These are phyloP conservation scores for Diplodia mutila DNA, from an alignment of 2,329 filamentous ascomycete genomes.

Conservation along the genomic window DNA sequence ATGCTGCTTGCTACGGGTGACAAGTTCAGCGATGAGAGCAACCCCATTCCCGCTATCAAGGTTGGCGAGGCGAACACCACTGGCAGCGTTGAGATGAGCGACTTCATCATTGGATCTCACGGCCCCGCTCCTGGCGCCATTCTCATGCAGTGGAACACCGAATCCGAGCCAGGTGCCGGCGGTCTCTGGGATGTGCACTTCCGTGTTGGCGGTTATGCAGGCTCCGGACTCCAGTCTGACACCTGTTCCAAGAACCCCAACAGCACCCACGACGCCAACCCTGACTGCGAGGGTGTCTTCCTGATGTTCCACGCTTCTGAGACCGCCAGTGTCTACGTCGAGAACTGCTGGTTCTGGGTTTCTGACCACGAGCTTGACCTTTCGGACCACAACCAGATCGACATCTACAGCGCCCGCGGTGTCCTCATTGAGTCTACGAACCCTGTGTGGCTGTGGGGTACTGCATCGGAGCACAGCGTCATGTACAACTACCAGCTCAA, in stretches of 20 bases:
- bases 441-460: conserved; percentile 74
- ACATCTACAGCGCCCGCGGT: conserved; percentile 86
- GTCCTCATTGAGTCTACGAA: conserved; percentile 77
- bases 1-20: conserved; percentile 80
- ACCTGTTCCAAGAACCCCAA: conserved; percentile 78
- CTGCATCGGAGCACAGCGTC: conserved; percentile 66
- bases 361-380: conserved; percentile 88
- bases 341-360: conserved; percentile 91
- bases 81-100: conserved; percentile 83
- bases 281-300: conserved; percentile 73
- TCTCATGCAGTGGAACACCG: conserved; percentile 89
- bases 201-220: conserved; percentile 84
- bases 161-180: conserved; percentile 67
- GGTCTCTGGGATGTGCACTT: conserved; percentile 97
- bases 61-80: conserved; percentile 76
- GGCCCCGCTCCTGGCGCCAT: conserved; percentile 86
- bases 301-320: conserved; percentile 62
- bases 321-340: conserved; percentile 71
- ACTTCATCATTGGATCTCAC: conserved; percentile 81
- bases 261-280: conserved; percentile 62
- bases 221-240: conserved; percentile 79
- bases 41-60: conserved; percentile 84
- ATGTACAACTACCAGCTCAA: conserved; percentile 73
- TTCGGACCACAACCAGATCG: conserved; percentile 71
- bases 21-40: conserved; percentile 72